These are phyloP conservation scores for Scheffersomyces cryptocercus DNA, from an alignment of 1,139 yeast genomes.

Conservation along the genomic window DNA sequence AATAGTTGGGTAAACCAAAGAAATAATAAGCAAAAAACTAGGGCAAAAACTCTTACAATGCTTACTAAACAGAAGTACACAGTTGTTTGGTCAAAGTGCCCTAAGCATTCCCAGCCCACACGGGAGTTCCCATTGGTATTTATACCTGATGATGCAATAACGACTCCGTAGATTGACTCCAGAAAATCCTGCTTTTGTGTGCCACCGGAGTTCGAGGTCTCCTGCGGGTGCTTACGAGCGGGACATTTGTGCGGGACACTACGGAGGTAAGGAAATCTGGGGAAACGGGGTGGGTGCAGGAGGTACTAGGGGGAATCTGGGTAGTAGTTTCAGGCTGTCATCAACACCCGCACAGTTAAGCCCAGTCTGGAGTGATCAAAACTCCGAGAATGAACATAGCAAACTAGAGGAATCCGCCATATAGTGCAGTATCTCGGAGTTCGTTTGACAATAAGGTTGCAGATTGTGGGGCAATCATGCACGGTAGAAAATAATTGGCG, in stretches of 20 bases:
- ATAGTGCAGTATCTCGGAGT: not conserved
- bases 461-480: conserved; percentile 1
- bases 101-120: too few species aligned
- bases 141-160: too few species aligned
- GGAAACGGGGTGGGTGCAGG: not conserved
- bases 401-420: not conserved
- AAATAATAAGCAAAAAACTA: too few species aligned
- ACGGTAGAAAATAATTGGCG: not conserved
- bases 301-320: too few species aligned
- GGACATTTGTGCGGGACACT: conserved; percentile 1
- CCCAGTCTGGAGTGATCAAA: not conserved
- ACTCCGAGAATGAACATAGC: not conserved
- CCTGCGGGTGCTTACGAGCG: not conserved
- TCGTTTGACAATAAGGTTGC: not conserved
- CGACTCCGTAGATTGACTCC: too few species aligned
- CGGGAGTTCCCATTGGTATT: too few species aligned
- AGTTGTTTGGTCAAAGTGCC: too few species aligned
- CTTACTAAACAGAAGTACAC: too few species aligned
- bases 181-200: not conserved
- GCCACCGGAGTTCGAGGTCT: not conserved
- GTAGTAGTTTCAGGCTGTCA: too few species aligned
- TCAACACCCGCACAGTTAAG: not conserved
- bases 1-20: not conserved
- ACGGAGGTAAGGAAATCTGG: not conserved
- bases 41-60: too few species aligned